phyloP scores from a whole-genome alignment of 1,284 basidiomycete species.

The Ceratobasidium sp. region DNA sequence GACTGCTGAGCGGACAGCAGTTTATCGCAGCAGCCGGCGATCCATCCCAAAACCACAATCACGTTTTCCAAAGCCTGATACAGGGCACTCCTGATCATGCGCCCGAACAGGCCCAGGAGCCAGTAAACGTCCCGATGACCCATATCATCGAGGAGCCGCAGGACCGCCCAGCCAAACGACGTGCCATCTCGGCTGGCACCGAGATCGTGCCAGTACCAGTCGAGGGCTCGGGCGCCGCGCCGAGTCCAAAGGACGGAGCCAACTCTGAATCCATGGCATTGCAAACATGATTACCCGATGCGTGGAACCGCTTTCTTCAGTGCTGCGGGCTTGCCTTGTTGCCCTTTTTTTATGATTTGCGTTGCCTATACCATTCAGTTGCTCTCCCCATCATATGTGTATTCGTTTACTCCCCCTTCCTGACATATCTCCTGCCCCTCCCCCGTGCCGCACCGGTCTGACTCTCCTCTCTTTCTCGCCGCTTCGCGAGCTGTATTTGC shows the following conservation, averaged over 20 bases:
- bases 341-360: constrained; percentile 15
- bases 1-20: constrained; percentile 36
- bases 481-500: constrained; percentile 35
- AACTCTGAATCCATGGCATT: constrained; percentile 9
- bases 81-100: constrained; percentile 11
- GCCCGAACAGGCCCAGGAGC: constrained; percentile 24
- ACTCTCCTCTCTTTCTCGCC: constrained; percentile 18
- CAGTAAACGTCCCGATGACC: background rate
- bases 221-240: constrained; percentile 7
- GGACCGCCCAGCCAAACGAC: constrained; percentile 22
- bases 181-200: constrained; percentile 28
- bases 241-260: constrained; percentile 12
- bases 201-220: constrained; percentile 36
- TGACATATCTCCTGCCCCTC: background rate
- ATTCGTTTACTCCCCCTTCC: background rate
- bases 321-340: constrained; percentile 7
- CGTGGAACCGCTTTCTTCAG: background rate
- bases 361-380: constrained; percentile 19
- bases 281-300: constrained; percentile 13
- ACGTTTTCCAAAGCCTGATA: constrained; percentile 17
- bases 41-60: constrained; percentile 12
- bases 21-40: constrained; percentile 31
- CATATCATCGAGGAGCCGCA: constrained; percentile 5
- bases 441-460: background rate
- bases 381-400: constrained; percentile 15